phyloP scores from a whole-genome alignment of 768 basidiomycete species.

The Termitomyces sp. region DNA sequence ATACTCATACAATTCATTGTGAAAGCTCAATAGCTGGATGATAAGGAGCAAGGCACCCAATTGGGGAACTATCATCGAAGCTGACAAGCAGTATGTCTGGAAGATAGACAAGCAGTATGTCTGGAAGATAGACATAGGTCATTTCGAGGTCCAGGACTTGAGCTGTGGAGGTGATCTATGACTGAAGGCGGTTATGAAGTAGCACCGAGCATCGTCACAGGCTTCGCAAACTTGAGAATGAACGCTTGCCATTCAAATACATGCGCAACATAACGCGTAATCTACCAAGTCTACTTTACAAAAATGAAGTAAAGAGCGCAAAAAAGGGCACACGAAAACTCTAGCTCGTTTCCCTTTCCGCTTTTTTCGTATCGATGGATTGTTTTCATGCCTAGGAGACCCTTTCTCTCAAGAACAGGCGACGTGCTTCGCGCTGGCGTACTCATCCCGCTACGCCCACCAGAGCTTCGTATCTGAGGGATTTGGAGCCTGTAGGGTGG shows the following conservation, averaged over 20 bases:
- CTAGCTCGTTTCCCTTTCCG: slow-evolving; percentile 69
- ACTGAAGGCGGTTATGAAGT: slow-evolving; percentile 77
- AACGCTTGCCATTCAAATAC: slow-evolving; percentile 83
- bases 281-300: slow-evolving; percentile 36
- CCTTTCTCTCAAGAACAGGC: slow-evolving; percentile 23
- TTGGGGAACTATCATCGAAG: slow-evolving; percentile 77
- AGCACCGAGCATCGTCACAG: slow-evolving; percentile 89
- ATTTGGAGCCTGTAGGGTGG: not conserved
- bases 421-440: slow-evolving; percentile 27
- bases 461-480: slow-evolving; percentile 17
- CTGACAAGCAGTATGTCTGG: slow-evolving; percentile 77
- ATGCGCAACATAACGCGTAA: slow-evolving; percentile 80
- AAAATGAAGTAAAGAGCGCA: not conserved
- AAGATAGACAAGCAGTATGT: slow-evolving; percentile 75
- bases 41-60: slow-evolving; percentile 75
- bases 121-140: slow-evolving; percentile 73
- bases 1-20: slow-evolving; percentile 78
- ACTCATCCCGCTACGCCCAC: slow-evolving; percentile 18
- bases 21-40: slow-evolving; percentile 67
- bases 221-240: slow-evolving; percentile 76
- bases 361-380: slow-evolving; percentile 26
- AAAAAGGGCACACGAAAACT: slow-evolving; percentile 56
- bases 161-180: slow-evolving; percentile 78
- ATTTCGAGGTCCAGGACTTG: slow-evolving; percentile 69
- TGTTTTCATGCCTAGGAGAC: slow-evolving; percentile 16